phyloP scores from a whole-genome alignment of 306 rosid genomes.

The Bauhinia variegata region DNA sequence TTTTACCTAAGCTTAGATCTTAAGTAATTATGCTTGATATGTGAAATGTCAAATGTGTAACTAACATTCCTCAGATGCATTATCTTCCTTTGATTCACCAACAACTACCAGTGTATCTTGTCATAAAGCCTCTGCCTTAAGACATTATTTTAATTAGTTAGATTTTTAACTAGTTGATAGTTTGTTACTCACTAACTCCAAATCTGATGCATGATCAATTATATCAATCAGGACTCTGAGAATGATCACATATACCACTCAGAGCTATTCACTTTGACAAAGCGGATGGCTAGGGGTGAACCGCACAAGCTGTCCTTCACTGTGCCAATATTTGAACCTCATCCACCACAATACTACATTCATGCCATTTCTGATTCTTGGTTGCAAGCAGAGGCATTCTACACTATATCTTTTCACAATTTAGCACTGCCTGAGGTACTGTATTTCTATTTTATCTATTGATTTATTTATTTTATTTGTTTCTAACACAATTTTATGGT shows the following conservation, averaged over 20 bases:
- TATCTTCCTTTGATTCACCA: conserved; percentile 3
- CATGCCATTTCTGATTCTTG: conserved; percentile 97
- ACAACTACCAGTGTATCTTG: not conserved
- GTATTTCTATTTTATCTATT: not conserved
- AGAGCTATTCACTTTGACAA: conserved; percentile 82
- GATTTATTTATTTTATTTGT: conserved; percentile 21
- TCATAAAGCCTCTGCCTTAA: conserved; percentile 8
- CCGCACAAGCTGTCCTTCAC: conserved; percentile 94
- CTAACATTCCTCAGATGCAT: conserved; percentile 19
- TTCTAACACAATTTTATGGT: conserved; percentile 13
- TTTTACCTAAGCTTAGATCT: conserved; percentile 2
- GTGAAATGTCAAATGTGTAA: conserved; percentile 20
- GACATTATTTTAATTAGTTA: conserved; percentile 4
- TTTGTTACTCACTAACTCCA: conserved; percentile 22
- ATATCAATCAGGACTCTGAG: conserved; percentile 75
- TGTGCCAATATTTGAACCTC: conserved; percentile 97
- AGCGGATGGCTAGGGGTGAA: conserved; percentile 81
- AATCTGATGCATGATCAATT: conserved; percentile 39
- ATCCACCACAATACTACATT: conserved; percentile 94
- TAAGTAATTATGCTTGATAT: conserved; percentile 17
- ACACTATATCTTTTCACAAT: conserved; percentile 90
- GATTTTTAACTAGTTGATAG: conserved; percentile 8
- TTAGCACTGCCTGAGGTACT: conserved; percentile 86
- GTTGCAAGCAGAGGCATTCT: conserved; percentile 87
- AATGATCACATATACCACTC: conserved; percentile 95